Evolutionary conservation across 352 stramenopile species (phyloP).

Genomic region (Thalassiosira exigua): DNA sequence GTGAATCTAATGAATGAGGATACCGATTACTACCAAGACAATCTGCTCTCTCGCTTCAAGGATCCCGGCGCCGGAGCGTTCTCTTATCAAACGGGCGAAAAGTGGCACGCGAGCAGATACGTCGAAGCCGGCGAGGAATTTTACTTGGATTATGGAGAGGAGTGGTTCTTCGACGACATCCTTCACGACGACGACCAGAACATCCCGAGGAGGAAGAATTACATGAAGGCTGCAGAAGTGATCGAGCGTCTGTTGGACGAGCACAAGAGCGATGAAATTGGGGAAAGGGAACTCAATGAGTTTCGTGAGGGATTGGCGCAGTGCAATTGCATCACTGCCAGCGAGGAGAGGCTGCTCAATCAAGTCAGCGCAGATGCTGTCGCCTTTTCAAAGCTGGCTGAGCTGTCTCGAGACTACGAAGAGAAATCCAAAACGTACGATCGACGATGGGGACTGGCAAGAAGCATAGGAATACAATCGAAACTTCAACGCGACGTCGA

Average conservation of each 20-base stretch:
- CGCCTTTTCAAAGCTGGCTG: not conserved
- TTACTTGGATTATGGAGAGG: constrained; percentile 55
- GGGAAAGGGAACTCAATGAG: not conserved
- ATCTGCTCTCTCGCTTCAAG: not conserved
- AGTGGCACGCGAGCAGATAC: constrained; percentile 28
- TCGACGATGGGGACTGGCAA: not conserved
- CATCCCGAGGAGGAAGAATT: not conserved
- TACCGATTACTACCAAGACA: not conserved
- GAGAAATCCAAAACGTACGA: not conserved
- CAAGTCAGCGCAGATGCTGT: not conserved
- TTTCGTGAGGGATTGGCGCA: not conserved
- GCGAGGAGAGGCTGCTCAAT: not conserved
- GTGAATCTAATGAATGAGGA: not conserved
- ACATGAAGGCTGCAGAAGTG: not conserved
- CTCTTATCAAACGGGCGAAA: constrained; percentile 45
- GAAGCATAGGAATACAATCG: not conserved
- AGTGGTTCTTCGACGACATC: not conserved
- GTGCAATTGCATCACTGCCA: not conserved
- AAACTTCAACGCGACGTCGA: not conserved
- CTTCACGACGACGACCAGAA: not conserved
- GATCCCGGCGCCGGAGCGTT: constrained; percentile 47
- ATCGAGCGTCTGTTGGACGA: not conserved
- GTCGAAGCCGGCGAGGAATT: constrained; percentile 52
- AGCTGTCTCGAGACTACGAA: not conserved
- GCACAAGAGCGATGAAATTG: not conserved